Conservation (phyloP, 164 flowering plant species). For the Platanus orientalis region DNA sequence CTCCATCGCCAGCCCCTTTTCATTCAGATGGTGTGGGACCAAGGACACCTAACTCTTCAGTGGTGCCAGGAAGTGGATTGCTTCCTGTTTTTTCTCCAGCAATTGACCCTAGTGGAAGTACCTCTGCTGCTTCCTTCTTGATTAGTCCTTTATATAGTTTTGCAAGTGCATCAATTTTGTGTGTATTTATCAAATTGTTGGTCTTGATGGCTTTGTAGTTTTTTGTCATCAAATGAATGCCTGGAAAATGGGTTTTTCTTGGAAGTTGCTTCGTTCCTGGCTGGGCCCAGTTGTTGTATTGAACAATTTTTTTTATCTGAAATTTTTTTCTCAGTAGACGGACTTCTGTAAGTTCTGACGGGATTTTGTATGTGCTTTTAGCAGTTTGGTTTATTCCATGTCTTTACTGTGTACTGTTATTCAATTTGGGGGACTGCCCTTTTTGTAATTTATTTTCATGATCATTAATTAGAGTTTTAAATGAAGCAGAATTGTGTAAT, state of each 20-base stretch:
- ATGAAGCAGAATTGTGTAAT: no score
- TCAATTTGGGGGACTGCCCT: slow-evolving; percentile 6
- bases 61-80: slow-evolving; percentile 35
- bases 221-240: slow-evolving; percentile 6
- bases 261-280: slow-evolving; percentile 7
- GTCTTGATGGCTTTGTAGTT: slow-evolving; percentile 22
- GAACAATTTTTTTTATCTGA: slow-evolving; percentile 6
- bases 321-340: background rate
- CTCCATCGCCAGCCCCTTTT: slow-evolving; percentile 78
- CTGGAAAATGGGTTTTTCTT: slow-evolving; percentile 18
- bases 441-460: slow-evolving; percentile 13
- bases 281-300: slow-evolving; percentile 21
- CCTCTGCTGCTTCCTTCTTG: slow-evolving; percentile 42
- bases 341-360: slow-evolving; percentile 5
- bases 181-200: slow-evolving; percentile 23
- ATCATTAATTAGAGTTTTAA: slow-evolving; percentile 28
- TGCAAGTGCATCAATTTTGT: slow-evolving; percentile 21
- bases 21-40: slow-evolving; percentile 35
- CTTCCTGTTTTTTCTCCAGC: slow-evolving; percentile 23
- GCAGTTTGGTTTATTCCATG: background rate
- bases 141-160: slow-evolving; percentile 27
- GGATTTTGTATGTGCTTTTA: slow-evolving; percentile 1
- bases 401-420: slow-evolving; percentile 1
- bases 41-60: slow-evolving; percentile 31
- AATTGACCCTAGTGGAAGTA: slow-evolving; percentile 52